A percentile compares a stretch with the other conserved stretches of the same genome.
phyloP scores from a whole-genome alignment of 495 filamentous ascomycete genomes.

The Hypoxylon lienhwacheense region DNA sequence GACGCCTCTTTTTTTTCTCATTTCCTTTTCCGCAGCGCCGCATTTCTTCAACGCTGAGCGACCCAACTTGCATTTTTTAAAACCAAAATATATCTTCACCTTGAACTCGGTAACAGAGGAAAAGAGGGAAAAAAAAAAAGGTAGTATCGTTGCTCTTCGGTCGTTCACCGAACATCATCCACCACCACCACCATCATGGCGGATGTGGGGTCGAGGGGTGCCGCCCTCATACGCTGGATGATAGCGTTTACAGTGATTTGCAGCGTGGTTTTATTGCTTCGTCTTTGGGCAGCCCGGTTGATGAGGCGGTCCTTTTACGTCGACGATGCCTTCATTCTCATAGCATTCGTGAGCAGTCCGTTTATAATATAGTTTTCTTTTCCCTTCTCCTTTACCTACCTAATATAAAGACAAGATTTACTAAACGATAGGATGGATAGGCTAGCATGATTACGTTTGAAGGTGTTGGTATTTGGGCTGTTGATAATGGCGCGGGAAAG shows the following conservation, averaged over 20 bases:
- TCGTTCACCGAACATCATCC: background rate
- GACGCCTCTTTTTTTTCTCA: no score
- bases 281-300: background rate
- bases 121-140: no score
- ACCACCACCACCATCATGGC: background rate
- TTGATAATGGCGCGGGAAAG: background rate
- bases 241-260: background rate
- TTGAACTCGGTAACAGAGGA: no score
- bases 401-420: background rate
- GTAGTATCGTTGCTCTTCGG: background rate
- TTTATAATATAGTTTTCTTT: no score
- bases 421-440: background rate
- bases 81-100: no score
- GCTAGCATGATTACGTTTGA: background rate
- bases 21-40: no score
- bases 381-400: no score
- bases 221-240: background rate
- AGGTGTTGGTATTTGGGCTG: background rate
- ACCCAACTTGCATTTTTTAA: no score
- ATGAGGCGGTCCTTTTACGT: constrained; percentile 1
- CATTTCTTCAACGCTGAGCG: no score
- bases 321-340: background rate
- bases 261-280: background rate
- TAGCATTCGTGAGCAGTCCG: background rate
- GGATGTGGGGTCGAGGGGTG: background rate